These are phyloP conservation scores for Dichomitus squalens DNA, from an alignment of 1,284 basidiomycete species.

Conservation along the genomic window DNA sequence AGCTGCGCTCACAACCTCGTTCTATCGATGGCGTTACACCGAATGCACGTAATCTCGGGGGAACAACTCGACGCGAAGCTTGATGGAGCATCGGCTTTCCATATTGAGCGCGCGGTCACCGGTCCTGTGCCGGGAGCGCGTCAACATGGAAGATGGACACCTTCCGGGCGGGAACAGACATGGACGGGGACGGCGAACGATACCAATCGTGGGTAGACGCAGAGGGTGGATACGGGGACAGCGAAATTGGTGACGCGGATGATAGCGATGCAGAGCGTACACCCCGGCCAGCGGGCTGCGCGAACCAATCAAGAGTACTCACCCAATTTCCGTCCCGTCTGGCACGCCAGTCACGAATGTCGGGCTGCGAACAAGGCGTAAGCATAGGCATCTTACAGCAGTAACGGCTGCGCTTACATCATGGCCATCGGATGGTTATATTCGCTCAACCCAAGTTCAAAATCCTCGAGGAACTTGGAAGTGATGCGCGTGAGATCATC, in stretches of 20 bases:
- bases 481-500: constrained; percentile 70
- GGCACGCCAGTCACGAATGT: constrained; percentile 91
- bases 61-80: constrained; percentile 8
- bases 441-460: constrained; percentile 65
- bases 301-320: constrained; percentile 35
- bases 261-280: background rate
- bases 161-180: background rate
- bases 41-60: constrained; percentile 19
- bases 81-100: constrained; percentile 14
- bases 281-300: background rate
- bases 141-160: constrained; percentile 13
- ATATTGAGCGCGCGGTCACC: constrained; percentile 23
- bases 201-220: background rate
- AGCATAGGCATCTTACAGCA: background rate
- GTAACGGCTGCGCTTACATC: constrained; percentile 60
- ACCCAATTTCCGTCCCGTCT: constrained; percentile 90
- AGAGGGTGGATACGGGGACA: background rate
- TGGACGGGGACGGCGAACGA: background rate
- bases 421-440: constrained; percentile 87
- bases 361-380: constrained; percentile 51
- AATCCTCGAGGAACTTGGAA: constrained; percentile 79
- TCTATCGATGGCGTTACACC: constrained; percentile 22
- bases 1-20: constrained; percentile 12
- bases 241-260: background rate
- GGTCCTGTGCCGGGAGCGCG: constrained; percentile 21